phyloP scores from a whole-genome alignment of 2,329 filamentous ascomycete genomes.

The Botrytis pseudocinerea region DNA sequence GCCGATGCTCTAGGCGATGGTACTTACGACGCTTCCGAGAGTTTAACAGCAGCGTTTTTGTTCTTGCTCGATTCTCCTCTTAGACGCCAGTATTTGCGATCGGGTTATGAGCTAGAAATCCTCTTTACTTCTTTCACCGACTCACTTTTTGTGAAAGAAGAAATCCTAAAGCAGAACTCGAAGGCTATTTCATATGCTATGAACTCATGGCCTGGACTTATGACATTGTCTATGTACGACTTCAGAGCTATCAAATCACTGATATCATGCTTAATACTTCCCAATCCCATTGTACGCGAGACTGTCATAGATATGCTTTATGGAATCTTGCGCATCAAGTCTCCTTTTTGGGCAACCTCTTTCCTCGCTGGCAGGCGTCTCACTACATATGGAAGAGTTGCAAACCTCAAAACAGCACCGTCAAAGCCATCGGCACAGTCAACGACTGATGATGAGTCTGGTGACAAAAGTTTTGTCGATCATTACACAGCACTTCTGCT shows the following conservation, averaged over 20 bases:
- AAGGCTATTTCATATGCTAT: slow-evolving; percentile 90
- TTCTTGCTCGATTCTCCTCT: slow-evolving; percentile 85
- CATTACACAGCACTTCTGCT: slow-evolving; percentile 91
- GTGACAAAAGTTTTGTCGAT: slow-evolving; percentile 82
- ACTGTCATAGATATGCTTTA: slow-evolving; percentile 88
- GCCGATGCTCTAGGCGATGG: slow-evolving; percentile 91
- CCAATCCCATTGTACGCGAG: slow-evolving; percentile 61
- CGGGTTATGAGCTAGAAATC: slow-evolving; percentile 85
- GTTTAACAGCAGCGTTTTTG: slow-evolving; percentile 81
- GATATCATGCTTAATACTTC: slow-evolving; percentile 61
- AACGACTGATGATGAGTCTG: slow-evolving; percentile 61
- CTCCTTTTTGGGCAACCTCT: slow-evolving; percentile 90
- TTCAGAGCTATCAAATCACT: slow-evolving; percentile 83
- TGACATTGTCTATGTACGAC: slow-evolving; percentile 84
- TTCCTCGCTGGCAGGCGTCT: slow-evolving; percentile 89
- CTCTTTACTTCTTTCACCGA: slow-evolving; percentile 94
- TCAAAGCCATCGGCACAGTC: slow-evolving; percentile 53
- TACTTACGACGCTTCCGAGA: slow-evolving; percentile 88
- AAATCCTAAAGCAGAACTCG: slow-evolving; percentile 76
- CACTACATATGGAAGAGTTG: slow-evolving; percentile 94
- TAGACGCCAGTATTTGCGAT: slow-evolving; percentile 77
- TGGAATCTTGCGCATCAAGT: slow-evolving; percentile 79
- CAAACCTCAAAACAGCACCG: slow-evolving; percentile 68
- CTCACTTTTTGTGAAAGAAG: slow-evolving; percentile 61
- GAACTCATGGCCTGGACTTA: slow-evolving; percentile 90